Evolutionary conservation across 2,329 filamentous ascomycete species (phyloP), one percentile per base, ranked within the genome.

Genomic region (Parascedosporium putredinis): DNA sequence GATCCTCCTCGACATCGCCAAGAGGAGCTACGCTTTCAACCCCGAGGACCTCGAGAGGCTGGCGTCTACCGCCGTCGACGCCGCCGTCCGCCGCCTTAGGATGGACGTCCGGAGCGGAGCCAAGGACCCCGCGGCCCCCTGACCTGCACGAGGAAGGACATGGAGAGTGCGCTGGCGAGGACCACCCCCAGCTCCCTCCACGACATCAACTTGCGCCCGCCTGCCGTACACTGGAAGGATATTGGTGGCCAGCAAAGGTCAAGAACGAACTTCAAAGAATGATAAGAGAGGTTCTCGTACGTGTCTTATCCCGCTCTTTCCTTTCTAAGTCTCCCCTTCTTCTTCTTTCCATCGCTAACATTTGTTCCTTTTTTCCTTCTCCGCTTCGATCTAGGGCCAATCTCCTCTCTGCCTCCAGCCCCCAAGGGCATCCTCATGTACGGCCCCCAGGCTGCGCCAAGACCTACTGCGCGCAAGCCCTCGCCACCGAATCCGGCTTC

Each of bases 401-500:
- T 49, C 47, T n/a, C 47, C 62, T 49, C 63, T 69, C 52, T 67
- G 74, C 45, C 67, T 64, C 22, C 75, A 75, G 27, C 81, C 83
- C 83, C 84, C 50, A 94, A 91, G 60, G 89, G 90, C 1, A 79
- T 95, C 14, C 74, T 97, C 5, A 76, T 97, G 2, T 96, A 95
- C 63, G 91, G 0, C 91, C 91, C 0, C 91, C 91, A 0, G 91
- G 91, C 3, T 96, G 91, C 67, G 94, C 89, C 55, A 97, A 97
- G 68, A 97, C 91, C 0, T 79, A 96, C 62, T 88, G 83, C 0
- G 91, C 91, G 0, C 89, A 95, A 63, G 91, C 91, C 24, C 79
- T 95, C 57, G 91, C 91, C 14, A 95, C 88, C 5, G 89, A 94
- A 64, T 88, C 87, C 25, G 85, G 86, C 3, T 83, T 94, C 66